phyloP scores from a whole-genome alignment of 1,284 basidiomycete genomes.

The Moniliophthora roreri region DNA sequence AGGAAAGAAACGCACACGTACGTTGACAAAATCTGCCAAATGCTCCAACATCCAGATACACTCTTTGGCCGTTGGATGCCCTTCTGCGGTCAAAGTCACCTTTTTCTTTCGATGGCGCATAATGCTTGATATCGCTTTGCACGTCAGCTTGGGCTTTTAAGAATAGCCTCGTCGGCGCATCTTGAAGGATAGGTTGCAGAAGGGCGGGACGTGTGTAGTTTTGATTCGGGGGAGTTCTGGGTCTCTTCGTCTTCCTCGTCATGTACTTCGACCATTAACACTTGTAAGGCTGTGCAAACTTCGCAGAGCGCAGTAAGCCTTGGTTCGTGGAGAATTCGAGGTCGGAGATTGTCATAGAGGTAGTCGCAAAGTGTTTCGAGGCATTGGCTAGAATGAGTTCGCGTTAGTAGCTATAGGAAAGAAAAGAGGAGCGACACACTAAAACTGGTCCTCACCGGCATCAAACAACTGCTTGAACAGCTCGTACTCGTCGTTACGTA shows the following conservation, averaged over 20 bases:
- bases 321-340: slow-evolving; percentile 89
- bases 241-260: slow-evolving; percentile 32
- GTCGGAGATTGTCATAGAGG: slow-evolving; percentile 90
- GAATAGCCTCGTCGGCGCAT: slow-evolving; percentile 90
- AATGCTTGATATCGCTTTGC: slow-evolving; percentile 84
- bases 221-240: not conserved
- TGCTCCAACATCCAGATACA: slow-evolving; percentile 88
- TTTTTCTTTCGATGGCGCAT: slow-evolving; percentile 73
- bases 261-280: slow-evolving; percentile 82
- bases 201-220: slow-evolving; percentile 62
- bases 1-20: slow-evolving; percentile 33
- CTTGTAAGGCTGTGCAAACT: slow-evolving; percentile 91
- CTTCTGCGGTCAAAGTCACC: slow-evolving; percentile 67
- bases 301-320: slow-evolving; percentile 85
- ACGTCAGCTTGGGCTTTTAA: slow-evolving; percentile 92
- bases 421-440: slow-evolving; percentile 53
- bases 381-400: slow-evolving; percentile 58
- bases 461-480: slow-evolving; percentile 85
- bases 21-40: slow-evolving; percentile 88
- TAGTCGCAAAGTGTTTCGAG: slow-evolving; percentile 90
- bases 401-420: slow-evolving; percentile 10
- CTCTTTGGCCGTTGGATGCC: slow-evolving; percentile 86
- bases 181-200: slow-evolving; percentile 87
- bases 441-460: slow-evolving; percentile 80
- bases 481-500: slow-evolving; percentile 86